These are phyloP conservation scores for Boletus vermiculosoides DNA, from an alignment of 768 basidiomycete genomes.

Conservation along the genomic window DNA sequence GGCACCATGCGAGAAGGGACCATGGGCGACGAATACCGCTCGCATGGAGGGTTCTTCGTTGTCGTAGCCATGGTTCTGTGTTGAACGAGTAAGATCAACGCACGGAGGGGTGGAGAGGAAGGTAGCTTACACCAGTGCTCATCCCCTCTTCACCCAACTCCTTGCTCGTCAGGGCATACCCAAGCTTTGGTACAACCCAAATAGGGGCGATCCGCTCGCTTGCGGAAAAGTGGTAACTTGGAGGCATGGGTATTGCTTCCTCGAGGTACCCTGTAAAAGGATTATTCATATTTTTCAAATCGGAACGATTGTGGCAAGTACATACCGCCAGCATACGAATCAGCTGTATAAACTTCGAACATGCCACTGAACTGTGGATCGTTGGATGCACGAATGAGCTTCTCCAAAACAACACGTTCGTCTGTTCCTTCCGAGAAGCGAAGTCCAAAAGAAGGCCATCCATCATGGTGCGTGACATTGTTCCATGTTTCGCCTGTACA, in stretches of 20 bases:
- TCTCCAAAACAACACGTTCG: conserved; percentile 50
- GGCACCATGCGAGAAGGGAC: conserved; percentile 73
- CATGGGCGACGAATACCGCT: conserved; percentile 90
- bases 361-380: conserved; percentile 41
- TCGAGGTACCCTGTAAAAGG: conserved; percentile 8
- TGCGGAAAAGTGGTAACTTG: conserved; percentile 70
- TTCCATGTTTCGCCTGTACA: conserved; percentile 25
- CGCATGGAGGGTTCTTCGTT: conserved; percentile 76
- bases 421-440: conserved; percentile 67
- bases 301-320: background rate
- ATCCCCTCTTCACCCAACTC: conserved; percentile 58
- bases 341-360: conserved; percentile 55
- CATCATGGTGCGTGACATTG: conserved; percentile 58
- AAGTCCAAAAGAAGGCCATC: conserved; percentile 89
- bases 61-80: conserved; percentile 88
- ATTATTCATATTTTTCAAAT: background rate
- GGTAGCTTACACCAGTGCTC: conserved; percentile 67
- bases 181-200: conserved; percentile 79
- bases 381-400: conserved; percentile 53
- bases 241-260: conserved; percentile 55
- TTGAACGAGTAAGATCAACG: background rate
- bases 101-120: background rate
- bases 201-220: conserved; percentile 84
- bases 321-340: conserved; percentile 25
- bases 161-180: conserved; percentile 73